A percentile compares a stretch with the other conserved stretches of the same genome.
phyloP scores from a whole-genome alignment of 345 rosid genomes.

The Geranium brycei region DNA sequence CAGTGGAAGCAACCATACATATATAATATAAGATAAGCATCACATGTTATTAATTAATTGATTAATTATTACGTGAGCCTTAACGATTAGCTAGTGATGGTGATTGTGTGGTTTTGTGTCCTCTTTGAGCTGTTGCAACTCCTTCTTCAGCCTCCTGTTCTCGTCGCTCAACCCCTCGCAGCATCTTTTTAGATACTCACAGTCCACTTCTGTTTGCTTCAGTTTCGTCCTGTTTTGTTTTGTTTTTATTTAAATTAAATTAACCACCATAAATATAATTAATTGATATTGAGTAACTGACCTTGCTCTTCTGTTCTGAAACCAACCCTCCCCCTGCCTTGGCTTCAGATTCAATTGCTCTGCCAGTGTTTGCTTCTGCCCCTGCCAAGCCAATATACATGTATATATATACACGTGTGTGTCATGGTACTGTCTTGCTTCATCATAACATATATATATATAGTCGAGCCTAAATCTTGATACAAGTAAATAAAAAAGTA shows the following conservation, averaged over 20 bases:
- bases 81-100: too few species aligned
- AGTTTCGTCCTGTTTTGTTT: constrained; percentile 29
- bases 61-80: too few species aligned
- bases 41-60: too few species aligned
- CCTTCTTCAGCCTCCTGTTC: constrained; percentile 31
- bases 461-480: not conserved
- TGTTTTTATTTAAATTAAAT: not conserved
- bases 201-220: constrained; percentile 39
- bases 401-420: too few species aligned
- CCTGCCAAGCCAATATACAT: constrained; percentile 9
- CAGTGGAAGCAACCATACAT: too few species aligned
- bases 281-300: too few species aligned
- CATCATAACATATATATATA: not conserved
- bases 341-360: constrained; percentile 28
- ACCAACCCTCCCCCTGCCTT: constrained; percentile 59
- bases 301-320: constrained; percentile 57
- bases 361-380: constrained; percentile 33
- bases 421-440: not conserved
- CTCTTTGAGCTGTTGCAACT: constrained; percentile 20
- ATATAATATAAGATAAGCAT: too few species aligned
- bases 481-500: not conserved
- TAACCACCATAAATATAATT: not conserved
- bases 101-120: too few species aligned
- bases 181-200: constrained; percentile 28
- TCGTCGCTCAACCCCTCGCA: constrained; percentile 29